Evolutionary conservation across 306 rosid species (phyloP).

Genomic region (Sophora flavescens): DNA sequence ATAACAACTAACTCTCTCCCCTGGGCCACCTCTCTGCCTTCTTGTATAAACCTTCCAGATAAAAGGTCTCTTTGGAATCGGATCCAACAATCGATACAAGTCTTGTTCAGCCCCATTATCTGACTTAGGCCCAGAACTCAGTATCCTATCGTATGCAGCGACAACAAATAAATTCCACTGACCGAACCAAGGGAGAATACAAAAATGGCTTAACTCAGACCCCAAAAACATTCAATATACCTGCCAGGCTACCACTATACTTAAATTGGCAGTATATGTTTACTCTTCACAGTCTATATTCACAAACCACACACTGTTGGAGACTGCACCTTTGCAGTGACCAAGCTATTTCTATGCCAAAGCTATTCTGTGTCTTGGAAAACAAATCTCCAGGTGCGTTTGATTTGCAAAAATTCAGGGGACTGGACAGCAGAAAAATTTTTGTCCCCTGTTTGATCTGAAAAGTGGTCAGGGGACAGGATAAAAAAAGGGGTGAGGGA

Average conservation of each 20-base stretch:
- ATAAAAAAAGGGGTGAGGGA: no score
- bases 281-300: not conserved
- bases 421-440: no score
- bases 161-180: not conserved
- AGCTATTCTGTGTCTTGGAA: not conserved
- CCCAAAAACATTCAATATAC: slow-evolving; percentile 3
- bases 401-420: no score
- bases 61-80: no score
- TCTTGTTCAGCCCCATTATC: no score
- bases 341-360: not conserved
- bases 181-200: not conserved
- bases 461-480: no score
- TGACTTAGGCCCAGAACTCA: no score
- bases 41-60: no score
- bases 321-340: not conserved
- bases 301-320: not conserved
- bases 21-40: no score
- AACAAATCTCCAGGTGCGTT: not conserved
- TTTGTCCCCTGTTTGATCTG: no score
- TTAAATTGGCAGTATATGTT: slow-evolving; percentile 9
- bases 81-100: no score
- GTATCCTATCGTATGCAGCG: not conserved
- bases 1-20: no score
- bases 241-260: not conserved
- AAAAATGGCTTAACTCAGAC: slow-evolving; percentile 21